phyloP scores from a whole-genome alignment of 371 early-diverging fungal species.

The Cladochytrium tenue region DNA sequence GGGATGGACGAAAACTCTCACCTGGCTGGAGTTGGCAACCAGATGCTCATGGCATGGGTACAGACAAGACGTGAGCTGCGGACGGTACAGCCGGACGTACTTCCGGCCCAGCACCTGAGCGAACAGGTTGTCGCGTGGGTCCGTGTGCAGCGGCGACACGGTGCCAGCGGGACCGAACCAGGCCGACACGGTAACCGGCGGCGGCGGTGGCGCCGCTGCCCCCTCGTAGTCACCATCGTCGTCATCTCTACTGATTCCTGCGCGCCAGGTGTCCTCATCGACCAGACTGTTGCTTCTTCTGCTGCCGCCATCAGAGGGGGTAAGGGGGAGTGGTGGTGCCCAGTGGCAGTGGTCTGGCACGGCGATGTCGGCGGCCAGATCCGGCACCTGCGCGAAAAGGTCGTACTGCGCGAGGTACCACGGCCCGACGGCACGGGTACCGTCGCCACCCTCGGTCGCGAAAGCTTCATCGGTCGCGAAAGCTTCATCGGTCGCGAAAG shows the following conservation, averaged over 20 bases:
- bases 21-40: conserved; percentile 79
- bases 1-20: too few species aligned
- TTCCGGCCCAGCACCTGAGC: conserved; percentile 88
- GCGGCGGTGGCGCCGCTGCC: conserved; percentile 19
- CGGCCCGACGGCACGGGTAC: conserved; percentile 20
- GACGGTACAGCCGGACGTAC: conserved; percentile 72
- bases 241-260: conserved; percentile 5
- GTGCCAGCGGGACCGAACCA: conserved; percentile 91
- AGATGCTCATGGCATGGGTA: conserved; percentile 59
- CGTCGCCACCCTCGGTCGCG: conserved; percentile 4
- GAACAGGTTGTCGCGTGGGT: conserved; percentile 81
- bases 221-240: conserved; percentile 40
- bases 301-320: too few species aligned
- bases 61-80: conserved; percentile 55
- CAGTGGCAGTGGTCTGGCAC: conserved; percentile 79
- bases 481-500: too few species aligned
- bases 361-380: conserved; percentile 67
- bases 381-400: conserved; percentile 78
- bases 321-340: neutral
- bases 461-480: too few species aligned
- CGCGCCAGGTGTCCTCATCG: conserved; percentile 16
- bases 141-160: conserved; percentile 85
- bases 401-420: conserved; percentile 90
- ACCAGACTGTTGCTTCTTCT: too few species aligned
- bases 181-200: conserved; percentile 62